Evolutionary conservation across 2,329 filamentous ascomycete species (phyloP).

Genomic region (Beauveria pseudobassiana): DNA sequence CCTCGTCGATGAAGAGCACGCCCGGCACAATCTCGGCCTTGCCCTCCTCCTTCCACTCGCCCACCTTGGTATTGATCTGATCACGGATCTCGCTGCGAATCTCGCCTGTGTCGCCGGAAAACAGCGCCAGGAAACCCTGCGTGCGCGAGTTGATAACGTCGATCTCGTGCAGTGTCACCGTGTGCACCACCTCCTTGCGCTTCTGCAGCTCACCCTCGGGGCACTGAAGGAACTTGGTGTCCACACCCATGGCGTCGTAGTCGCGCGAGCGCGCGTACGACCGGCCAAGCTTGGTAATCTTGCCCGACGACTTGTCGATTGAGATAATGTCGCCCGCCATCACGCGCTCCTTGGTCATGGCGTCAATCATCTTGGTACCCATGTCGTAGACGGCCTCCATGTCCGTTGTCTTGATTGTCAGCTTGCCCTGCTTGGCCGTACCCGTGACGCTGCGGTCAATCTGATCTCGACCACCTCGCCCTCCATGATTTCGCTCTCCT

Average conservation of each 20-base stretch:
- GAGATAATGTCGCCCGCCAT: constrained; percentile 98
- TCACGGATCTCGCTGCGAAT: constrained; percentile 95
- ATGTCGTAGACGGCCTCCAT: constrained; percentile 99
- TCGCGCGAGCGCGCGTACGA: constrained; percentile 93
- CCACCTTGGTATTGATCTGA: constrained; percentile 98
- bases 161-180: constrained; percentile 94
- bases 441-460: constrained; percentile 96
- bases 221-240: constrained; percentile 97
- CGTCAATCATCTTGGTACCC: constrained; percentile 99
- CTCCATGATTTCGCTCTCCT: constrained; percentile 98
- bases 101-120: constrained; percentile 96
- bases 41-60: constrained; percentile 98
- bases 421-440: constrained; percentile 94
- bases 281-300: constrained; percentile 93
- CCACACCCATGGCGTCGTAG: constrained; percentile 98
- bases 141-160: constrained; percentile 98
- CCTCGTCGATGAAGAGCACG: constrained; percentile 96
- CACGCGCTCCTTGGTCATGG: constrained; percentile 98
- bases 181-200: constrained; percentile 94
- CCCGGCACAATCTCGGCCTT: constrained; percentile 97
- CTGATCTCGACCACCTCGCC: constrained; percentile 99
- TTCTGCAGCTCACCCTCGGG: constrained; percentile 97
- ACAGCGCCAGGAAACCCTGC: constrained; percentile 95
- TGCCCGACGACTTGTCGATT: constrained; percentile 96
- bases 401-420: constrained; percentile 98